Percentiles rank a stretch among this genome's conserved stretches.
phyloP scores from a whole-genome alignment of 805 yeast species.

The Huiozyma naganishii region DNA sequence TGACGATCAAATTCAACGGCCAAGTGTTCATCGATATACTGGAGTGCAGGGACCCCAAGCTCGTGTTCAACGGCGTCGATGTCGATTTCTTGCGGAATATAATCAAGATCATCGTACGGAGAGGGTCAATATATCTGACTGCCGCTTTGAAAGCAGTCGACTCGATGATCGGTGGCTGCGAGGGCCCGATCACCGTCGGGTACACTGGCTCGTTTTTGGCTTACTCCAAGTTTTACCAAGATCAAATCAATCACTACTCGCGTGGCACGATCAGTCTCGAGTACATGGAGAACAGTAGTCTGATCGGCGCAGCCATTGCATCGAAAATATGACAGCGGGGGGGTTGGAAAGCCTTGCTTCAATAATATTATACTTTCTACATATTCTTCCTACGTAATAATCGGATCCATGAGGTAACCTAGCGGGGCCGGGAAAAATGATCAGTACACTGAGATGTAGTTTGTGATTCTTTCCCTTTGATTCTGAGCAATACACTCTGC shows the following conservation, averaged over 20 bases:
- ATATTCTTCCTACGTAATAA: background rate
- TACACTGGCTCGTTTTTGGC: constrained; percentile 22
- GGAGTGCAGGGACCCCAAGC: constrained; percentile 2
- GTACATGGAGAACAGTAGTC: constrained; percentile 18
- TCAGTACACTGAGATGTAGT: constrained; percentile 79
- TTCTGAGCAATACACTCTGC: constrained; percentile 99
- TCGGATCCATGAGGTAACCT: background rate
- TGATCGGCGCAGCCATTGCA: constrained; percentile 21
- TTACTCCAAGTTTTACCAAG: constrained; percentile 11
- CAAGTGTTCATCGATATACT: constrained; percentile 10
- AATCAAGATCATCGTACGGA: constrained; percentile 11
- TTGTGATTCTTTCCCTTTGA: constrained; percentile 87
- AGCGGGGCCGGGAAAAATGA: background rate
- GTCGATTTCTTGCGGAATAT: constrained; percentile 5
- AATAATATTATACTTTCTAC: background rate
- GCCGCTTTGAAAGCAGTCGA: constrained; percentile 14
- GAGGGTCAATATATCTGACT: constrained; percentile 18
- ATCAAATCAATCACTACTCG: constrained; percentile 9
- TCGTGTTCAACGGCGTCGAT: constrained; percentile 2
- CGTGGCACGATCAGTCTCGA: constrained; percentile 8
- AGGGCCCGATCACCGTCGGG: constrained; percentile 10
- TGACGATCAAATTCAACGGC: constrained; percentile 14
- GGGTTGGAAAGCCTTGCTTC: background rate
- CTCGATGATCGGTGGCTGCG: background rate
- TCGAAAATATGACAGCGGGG: constrained; percentile 1